Evolutionary conservation across 2,329 filamentous ascomycete species (phyloP).

Genomic region (Fusarium napiforme): DNA sequence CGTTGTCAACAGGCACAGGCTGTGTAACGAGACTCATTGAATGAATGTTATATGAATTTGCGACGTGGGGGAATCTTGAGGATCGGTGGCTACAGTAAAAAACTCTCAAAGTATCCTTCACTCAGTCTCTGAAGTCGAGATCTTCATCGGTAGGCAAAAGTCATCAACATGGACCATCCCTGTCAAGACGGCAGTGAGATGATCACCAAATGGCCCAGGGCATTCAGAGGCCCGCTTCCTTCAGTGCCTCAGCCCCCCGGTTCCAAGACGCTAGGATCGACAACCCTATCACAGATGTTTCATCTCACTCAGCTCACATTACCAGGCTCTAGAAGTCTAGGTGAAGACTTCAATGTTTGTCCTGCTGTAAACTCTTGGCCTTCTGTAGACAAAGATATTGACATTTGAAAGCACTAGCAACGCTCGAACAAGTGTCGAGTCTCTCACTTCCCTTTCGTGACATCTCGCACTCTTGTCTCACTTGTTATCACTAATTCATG

Average conservation of each 20-base stretch:
- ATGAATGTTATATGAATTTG: neutral
- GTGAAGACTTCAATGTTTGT: neutral
- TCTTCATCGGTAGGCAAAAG: neutral
- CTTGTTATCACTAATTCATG: neutral
- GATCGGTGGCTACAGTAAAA: fast-evolving
- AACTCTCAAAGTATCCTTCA: neutral
- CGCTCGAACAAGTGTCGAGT: fast-evolving
- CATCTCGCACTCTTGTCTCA: neutral
- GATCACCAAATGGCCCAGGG: neutral
- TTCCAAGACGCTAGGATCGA: neutral
- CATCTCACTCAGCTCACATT: neutral
- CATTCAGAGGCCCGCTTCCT: neutral
- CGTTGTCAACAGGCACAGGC: neutral
- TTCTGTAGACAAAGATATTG: no score
- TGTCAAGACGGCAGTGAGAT: neutral
- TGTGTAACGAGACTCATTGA: neutral
- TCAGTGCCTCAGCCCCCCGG: neutral
- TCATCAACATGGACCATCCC: neutral
- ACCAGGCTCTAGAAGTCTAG: neutral
- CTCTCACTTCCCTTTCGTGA: neutral
- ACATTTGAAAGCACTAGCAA: no score
- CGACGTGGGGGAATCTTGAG: neutral
- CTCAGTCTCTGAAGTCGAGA: fast-evolving
- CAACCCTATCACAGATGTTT: neutral
- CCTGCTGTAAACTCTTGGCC: no score